Percentiles rank a stretch among this genome's conserved stretches.
Conservation (phyloP, 768 basidiomycete genomes). For the Nidularia pulvinata region DNA sequence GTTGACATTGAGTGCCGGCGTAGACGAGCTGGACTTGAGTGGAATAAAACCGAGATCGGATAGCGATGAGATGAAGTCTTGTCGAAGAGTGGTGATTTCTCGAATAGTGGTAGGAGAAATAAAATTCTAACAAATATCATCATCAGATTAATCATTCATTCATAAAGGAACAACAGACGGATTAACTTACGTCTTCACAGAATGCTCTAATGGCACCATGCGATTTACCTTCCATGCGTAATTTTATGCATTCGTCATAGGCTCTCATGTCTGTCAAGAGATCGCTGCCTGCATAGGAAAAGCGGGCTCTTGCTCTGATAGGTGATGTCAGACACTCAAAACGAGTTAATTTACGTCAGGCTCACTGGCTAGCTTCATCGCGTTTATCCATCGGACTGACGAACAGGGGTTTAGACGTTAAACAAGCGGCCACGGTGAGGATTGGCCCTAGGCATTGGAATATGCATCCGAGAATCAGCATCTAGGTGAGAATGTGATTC, state of each 20-base stretch:
- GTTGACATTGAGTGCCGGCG: constrained; percentile 61
- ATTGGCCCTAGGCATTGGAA: constrained; percentile 85
- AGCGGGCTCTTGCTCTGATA: constrained; percentile 68
- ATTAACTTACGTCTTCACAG: constrained; percentile 61
- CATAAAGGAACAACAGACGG: too few species aligned
- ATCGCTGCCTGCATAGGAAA: constrained; percentile 76
- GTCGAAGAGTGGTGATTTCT: constrained; percentile 76
- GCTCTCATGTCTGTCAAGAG: constrained; percentile 82
- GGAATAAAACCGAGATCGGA: constrained; percentile 70
- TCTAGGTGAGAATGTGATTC: constrained; percentile 37
- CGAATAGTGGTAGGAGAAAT: constrained; percentile 73
- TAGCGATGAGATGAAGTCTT: constrained; percentile 76
- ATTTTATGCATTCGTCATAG: constrained; percentile 59
- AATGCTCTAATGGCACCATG: constrained; percentile 49
- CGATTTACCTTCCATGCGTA: constrained; percentile 51
- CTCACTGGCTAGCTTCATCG: constrained; percentile 75
- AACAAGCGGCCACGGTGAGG: constrained; percentile 76
- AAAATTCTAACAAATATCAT: constrained; percentile 59
- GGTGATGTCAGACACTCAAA: neutral
- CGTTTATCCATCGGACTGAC: constrained; percentile 79
- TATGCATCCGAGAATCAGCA: constrained; percentile 83
- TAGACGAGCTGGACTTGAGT: constrained; percentile 37
- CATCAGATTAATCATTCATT: neutral
- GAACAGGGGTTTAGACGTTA: constrained; percentile 91
- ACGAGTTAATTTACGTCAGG: neutral